Percentiles rank a stretch among this genome's conserved stretches.
These are phyloP conservation scores for Eucalyptus polyanthemos DNA, from an alignment of 345 rosid genomes.

Conservation along the genomic window DNA sequence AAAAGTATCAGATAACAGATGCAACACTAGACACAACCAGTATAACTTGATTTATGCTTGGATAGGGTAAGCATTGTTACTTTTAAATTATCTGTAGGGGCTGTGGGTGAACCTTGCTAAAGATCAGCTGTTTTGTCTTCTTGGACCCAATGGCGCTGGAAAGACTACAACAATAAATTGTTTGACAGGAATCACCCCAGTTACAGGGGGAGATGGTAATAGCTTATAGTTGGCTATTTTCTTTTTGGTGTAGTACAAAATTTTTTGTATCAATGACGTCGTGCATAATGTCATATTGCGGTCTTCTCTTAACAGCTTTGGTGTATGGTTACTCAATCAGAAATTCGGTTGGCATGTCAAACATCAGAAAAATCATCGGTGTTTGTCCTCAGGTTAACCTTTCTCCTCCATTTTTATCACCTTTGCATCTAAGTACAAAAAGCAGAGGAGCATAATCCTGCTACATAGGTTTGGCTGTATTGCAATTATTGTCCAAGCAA, in stretches of 20 bases:
- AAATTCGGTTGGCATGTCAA: conserved; percentile 83
- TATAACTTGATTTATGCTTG: not conserved
- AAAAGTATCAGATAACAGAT: not conserved
- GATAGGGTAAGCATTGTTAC: not conserved
- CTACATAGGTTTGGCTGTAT: not conserved
- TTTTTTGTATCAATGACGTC: not conserved
- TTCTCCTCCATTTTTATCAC: not conserved
- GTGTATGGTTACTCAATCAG: conserved; percentile 71
- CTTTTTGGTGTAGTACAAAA: not conserved
- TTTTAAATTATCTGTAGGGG: conserved; percentile 23
- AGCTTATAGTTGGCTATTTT: not conserved
- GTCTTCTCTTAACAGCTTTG: conserved; percentile 34
- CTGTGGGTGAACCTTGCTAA: conserved; percentile 77
- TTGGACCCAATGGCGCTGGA: conserved; percentile 99
- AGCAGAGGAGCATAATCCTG: not conserved
- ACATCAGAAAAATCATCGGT: conserved; percentile 64
- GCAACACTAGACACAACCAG: not conserved
- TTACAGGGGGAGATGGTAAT: conserved; percentile 88
- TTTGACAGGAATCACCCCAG: conserved; percentile 82
- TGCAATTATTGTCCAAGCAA: not conserved
- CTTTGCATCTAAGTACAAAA: not conserved
- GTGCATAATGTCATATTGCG: not conserved
- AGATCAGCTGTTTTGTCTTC: conserved; percentile 90
- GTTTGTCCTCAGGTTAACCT: conserved; percentile 91
- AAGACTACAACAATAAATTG: conserved; percentile 92